Percentiles rank a stretch among this genome's conserved stretches.
Conservation (phyloP, 2,329 filamentous ascomycete species). For the Beauveria bassiana region DNA sequence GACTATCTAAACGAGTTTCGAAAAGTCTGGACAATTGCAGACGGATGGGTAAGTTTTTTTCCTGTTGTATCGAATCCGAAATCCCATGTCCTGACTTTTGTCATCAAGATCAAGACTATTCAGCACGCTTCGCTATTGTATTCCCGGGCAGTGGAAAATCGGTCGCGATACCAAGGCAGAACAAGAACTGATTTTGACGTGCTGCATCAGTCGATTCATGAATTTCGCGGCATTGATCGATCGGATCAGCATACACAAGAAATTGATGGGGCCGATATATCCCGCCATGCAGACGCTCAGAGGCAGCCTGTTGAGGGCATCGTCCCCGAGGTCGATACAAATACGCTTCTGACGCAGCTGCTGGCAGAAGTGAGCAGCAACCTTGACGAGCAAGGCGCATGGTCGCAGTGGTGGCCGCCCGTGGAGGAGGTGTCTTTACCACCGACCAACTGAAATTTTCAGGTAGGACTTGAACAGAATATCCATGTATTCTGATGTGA, state of each 20-base stretch:
- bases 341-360: slow-evolving; percentile 17
- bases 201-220: slow-evolving; percentile 24
- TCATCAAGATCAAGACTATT: slow-evolving; percentile 17
- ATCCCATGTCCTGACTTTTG: neutral
- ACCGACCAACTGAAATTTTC: neutral
- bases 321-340: slow-evolving; percentile 14
- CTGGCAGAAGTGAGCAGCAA: slow-evolving; percentile 21
- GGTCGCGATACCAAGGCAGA: slow-evolving; percentile 18
- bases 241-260: slow-evolving; percentile 24
- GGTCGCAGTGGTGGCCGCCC: slow-evolving; percentile 22
- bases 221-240: slow-evolving; percentile 23
- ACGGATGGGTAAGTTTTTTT: slow-evolving; percentile 20
- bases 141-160: slow-evolving; percentile 17
- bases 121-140: slow-evolving; percentile 22
- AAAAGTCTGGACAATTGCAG: slow-evolving; percentile 22
- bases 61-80: too few species aligned
- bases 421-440: slow-evolving; percentile 17
- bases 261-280: slow-evolving; percentile 20
- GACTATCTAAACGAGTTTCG: slow-evolving; percentile 22
- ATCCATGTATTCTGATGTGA: too few species aligned
- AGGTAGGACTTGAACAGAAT: neutral
- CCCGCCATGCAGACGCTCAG: neutral
- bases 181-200: slow-evolving; percentile 22
- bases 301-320: neutral
- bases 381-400: slow-evolving; percentile 20